phyloP scores from a whole-genome alignment of 2,329 filamentous ascomycete species.

The Fusarium ambrosium region DNA sequence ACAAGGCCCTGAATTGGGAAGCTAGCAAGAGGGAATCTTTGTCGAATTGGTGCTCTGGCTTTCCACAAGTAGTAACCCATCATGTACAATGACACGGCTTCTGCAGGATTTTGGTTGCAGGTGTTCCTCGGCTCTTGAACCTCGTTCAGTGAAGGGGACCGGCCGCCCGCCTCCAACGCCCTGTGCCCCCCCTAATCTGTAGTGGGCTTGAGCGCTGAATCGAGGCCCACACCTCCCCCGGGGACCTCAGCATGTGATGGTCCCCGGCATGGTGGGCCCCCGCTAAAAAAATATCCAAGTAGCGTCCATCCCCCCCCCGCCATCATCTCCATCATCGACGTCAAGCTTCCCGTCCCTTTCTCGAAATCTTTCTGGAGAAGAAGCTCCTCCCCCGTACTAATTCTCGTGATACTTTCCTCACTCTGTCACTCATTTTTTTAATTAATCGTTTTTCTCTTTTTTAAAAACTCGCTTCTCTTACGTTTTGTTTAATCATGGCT shows the following conservation, averaged over 20 bases:
- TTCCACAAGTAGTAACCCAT: neutral
- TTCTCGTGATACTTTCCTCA: neutral
- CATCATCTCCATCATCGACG: conserved; percentile 30
- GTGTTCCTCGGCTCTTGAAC: conserved; percentile 22
- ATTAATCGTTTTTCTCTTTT: conserved; percentile 18
- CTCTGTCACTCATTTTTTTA: neutral
- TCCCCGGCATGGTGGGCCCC: conserved; percentile 34
- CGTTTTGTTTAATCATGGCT: conserved; percentile 21
- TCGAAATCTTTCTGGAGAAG: conserved; percentile 19
- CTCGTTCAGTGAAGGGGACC: conserved; percentile 26
- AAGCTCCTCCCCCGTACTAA: neutral
- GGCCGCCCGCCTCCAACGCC: conserved; percentile 10
- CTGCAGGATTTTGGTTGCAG: conserved; percentile 28
- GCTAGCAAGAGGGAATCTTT: conserved; percentile 1
- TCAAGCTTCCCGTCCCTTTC: conserved; percentile 30
- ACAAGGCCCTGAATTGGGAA: conserved; percentile 17
- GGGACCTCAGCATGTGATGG: conserved; percentile 43
- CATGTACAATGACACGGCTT: conserved; percentile 41
- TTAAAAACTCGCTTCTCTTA: neutral
- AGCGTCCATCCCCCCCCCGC: conserved; percentile 49
- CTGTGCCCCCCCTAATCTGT: neutral
- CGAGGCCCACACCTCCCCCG: neutral
- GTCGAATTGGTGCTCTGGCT: conserved; percentile 1
- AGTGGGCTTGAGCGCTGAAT: conserved; percentile 17
- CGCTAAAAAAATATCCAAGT: conserved; percentile 52